These are phyloP conservation scores for Penicillium desertorum DNA, from an alignment of 495 filamentous ascomycete genomes.

Conservation along the genomic window DNA sequence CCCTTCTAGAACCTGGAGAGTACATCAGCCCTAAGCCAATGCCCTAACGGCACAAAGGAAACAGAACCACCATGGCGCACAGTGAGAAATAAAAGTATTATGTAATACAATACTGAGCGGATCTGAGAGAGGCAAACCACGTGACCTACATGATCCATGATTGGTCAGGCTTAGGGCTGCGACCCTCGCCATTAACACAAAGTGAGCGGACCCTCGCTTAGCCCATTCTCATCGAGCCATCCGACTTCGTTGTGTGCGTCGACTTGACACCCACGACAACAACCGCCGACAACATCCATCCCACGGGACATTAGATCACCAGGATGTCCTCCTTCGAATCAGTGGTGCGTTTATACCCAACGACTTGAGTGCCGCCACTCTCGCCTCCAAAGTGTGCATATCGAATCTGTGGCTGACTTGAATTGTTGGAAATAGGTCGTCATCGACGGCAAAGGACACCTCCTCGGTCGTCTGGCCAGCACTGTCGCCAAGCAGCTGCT, in stretches of 20 bases:
- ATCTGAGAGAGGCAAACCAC: constrained; percentile 11
- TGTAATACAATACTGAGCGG: constrained; percentile 2
- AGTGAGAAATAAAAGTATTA: constrained; percentile 12
- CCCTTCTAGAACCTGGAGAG: constrained; percentile 22
- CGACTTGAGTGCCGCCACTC: constrained; percentile 10
- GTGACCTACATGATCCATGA: constrained; percentile 21
- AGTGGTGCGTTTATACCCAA: constrained; percentile 69
- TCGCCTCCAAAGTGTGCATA: constrained; percentile 16
- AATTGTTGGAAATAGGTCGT: constrained; percentile 63
- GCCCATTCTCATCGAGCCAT: constrained; percentile 42
- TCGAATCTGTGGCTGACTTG: constrained; percentile 32
- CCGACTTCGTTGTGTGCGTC: constrained; percentile 50
- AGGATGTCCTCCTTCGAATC: constrained; percentile 98
- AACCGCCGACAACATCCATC: constrained; percentile 51
- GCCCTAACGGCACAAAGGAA: constrained; percentile 21
- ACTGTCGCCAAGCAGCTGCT: constrained; percentile 99
- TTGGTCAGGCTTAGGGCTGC: constrained; percentile 42
- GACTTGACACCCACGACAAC: constrained; percentile 51
- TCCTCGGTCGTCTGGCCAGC: constrained; percentile 97
- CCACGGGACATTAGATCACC: constrained; percentile 52
- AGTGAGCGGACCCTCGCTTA: constrained; percentile 41
- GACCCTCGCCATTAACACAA: constrained; percentile 44
- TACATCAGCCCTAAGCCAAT: constrained; percentile 26
- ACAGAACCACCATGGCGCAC: constrained; percentile 7
- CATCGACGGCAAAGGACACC: constrained; percentile 99